Base-by-base conservation (phyloP, 139 green algal genomes). In the Eudorina sp. region DNA sequence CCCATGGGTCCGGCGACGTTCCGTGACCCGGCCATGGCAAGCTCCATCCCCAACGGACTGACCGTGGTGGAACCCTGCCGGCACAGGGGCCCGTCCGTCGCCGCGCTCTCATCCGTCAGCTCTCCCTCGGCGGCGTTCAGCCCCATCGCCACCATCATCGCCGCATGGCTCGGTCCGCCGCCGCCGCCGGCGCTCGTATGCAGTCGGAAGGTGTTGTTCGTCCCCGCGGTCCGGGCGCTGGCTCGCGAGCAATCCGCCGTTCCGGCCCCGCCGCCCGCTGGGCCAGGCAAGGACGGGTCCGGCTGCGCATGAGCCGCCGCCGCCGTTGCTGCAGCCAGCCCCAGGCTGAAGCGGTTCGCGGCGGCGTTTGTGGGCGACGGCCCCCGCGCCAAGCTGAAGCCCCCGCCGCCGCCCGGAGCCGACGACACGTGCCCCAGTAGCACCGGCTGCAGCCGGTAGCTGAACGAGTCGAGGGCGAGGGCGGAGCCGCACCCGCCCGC, bases 91-190 rank as follows among this genome's bases (percentile, higher is more conserved):
- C 75, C 31, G 27, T 83, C 75, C 46, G 48, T 83, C n/a, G 31
- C 75, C 4, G 75, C 75, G 46, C 75, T 83, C 29, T 83, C 75
- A 13, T 83, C 75, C 19, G 75, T 83, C 36, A 51, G 14, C 51
- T 83, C 75, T 14, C 51, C 75, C 1, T 69, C 75, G 1, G 19
- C 48, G 3, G n/a, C 29, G 11, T 46, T 43, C n/a, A 82, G 36
- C 19, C 43, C 45, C 45, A 34, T 36, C 19, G 41, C 27, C 70
- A 58, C 18, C 27, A 16, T 25, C 70, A 16, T 51, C 11, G 31
- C 66, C 62, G 62, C 62, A 25, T 25, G 62, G 31, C 68, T 76
- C 8, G 68, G 34, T 40, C 11, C 73, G 43, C 25, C 73, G 73
- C 45, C 38, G 73, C 72, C 72, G 45, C 40, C 72, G 40, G 9